Conservation (phyloP, 176 grass and related monocot species). For the Alloteropsis semialata region DNA sequence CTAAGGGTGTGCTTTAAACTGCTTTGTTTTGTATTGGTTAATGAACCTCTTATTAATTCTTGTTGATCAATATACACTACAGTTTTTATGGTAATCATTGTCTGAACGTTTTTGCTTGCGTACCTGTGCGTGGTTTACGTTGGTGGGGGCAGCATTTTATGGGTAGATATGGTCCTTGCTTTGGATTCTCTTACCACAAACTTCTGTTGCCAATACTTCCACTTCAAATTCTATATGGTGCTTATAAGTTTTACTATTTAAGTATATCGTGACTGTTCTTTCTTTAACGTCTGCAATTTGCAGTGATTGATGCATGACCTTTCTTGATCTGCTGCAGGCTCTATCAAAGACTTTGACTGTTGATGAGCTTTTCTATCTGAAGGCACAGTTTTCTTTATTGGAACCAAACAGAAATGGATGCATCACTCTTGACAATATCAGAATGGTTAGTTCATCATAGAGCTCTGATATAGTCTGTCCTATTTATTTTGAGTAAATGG, state of each 20-base stretch:
- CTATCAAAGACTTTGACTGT: slow-evolving; percentile 75
- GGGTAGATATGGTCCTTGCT: background rate
- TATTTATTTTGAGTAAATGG: background rate
- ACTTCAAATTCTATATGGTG: background rate
- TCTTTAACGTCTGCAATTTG: slow-evolving; percentile 11
- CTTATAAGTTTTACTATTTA: background rate
- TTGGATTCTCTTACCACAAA: background rate
- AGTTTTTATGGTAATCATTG: background rate
- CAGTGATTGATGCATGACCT: background rate
- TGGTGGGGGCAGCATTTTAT: background rate
- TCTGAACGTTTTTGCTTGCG: background rate
- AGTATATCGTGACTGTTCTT: background rate
- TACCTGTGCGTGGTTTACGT: background rate
- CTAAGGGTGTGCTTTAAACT: background rate
- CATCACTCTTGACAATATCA: slow-evolving; percentile 78
- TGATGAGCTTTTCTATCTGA: slow-evolving; percentile 81
- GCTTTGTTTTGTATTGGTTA: background rate
- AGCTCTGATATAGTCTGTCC: background rate
- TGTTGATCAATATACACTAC: background rate
- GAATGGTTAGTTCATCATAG: slow-evolving; percentile 52
- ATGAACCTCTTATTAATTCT: background rate
- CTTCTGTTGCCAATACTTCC: background rate
- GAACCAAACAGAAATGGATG: slow-evolving; percentile 73
- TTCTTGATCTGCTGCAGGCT: slow-evolving; percentile 53
- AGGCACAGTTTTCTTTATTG: slow-evolving; percentile 68